phyloP scores from a whole-genome alignment of 2,329 filamentous ascomycete species.

The Scortechinia acanthostroma region DNA sequence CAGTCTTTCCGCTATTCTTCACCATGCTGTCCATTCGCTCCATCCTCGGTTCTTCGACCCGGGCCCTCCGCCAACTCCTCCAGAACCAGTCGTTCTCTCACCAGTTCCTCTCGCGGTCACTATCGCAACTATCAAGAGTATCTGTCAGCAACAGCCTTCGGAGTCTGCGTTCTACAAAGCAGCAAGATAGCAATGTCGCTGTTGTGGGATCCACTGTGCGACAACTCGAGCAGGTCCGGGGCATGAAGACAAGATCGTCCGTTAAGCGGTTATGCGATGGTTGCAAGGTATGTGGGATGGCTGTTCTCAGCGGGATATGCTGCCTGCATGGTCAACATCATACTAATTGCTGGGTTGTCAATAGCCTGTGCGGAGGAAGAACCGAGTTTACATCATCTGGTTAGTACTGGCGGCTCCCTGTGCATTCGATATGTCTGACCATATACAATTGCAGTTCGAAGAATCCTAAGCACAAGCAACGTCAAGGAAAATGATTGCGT shows the following conservation, averaged over 20 bases:
- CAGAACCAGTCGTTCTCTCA: neutral
- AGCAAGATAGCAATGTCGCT: neutral
- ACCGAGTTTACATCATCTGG: conserved; percentile 1
- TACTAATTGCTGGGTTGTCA: neutral
- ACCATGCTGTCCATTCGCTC: neutral
- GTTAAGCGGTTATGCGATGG: conserved; percentile 1
- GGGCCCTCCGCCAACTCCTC: neutral
- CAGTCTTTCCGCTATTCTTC: too few relatives aligned
- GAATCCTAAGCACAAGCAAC: conserved; percentile 2
- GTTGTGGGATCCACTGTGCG: neutral
- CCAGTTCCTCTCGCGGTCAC: neutral
- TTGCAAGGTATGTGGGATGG: neutral
- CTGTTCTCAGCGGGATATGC: neutral
- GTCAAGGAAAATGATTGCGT: conserved; percentile 1
- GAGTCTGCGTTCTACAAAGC: neutral
- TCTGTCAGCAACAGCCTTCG: neutral
- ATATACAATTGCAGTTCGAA: neutral
- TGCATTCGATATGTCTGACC: neutral
- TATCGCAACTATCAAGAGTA: neutral
- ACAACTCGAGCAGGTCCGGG: conserved; percentile 1
- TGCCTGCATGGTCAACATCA: neutral
- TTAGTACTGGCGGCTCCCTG: neutral
- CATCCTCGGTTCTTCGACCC: neutral
- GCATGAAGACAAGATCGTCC: neutral
- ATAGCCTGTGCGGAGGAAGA: conserved; percentile 2